Base-by-base conservation (phyloP, 2,329 filamentous ascomycete genomes). In the Claviceps digitariae region DNA sequence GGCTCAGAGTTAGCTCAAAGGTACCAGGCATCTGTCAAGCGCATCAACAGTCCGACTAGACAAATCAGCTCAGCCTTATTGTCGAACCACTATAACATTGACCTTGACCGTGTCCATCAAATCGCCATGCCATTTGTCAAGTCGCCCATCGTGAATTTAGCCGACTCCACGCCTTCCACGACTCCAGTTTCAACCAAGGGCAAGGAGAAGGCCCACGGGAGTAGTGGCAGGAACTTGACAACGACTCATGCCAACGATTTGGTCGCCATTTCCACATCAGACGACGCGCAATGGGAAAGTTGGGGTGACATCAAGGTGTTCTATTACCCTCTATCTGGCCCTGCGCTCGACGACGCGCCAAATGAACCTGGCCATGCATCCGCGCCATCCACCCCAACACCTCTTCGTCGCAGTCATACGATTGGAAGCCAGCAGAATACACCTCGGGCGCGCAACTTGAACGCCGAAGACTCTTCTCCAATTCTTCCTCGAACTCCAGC, bases 11-110 rank as follows among this genome's bases (percentile, higher is more conserved):
- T 98, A 56, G 91, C 93, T 13, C 88, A 96, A 69, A 82, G 93
- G 61, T 98, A 96, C 61, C 86, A 95, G 67, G 89, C 87, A 10
- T 90, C 90, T 20, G 84, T 93, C 56, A 89, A 90, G 68, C 83
- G 89, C 27, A 75, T 85, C 51, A 74, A 77, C n/a, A 80, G 79
- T 55, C 75, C 82, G 15, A 78, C 76, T 27, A 79, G 80, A 48
- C 76, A 83, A 59, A 76, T 90, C 46, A 86, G 87, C 63, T 79
- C 81, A 43, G 82, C 83, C 31, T 72, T 96, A 49, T 74, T 96
- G 50, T 80, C 83, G 25, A 90, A 90, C 57, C 93, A 98, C 69
- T 98, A 86, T 69, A 83, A 85, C 60, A 84, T 86, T 59, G 79
- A 84, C 57, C 73, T 86, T 6, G 90, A 96, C 57, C 86, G 86